phyloP scores from a whole-genome alignment of 305 asterid species.

The Galium porrigens region DNA sequence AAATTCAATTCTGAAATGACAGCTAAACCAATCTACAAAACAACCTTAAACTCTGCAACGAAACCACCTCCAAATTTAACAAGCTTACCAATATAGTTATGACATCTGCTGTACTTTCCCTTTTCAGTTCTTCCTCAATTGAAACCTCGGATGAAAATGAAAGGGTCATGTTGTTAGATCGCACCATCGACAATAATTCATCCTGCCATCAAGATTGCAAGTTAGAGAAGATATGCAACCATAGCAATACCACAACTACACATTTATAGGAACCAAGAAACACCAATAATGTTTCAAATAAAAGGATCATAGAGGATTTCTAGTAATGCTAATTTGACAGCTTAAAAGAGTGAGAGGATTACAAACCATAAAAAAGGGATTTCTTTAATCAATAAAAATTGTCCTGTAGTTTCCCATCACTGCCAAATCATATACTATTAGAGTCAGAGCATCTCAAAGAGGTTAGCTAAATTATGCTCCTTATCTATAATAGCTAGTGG shows the following conservation, averaged over 20 bases:
- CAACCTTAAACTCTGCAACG: not conserved
- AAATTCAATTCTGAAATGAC: not conserved
- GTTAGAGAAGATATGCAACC: not conserved
- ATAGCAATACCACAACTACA: not conserved
- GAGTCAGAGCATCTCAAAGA: not conserved
- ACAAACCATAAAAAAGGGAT: not conserved
- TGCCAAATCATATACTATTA: not conserved
- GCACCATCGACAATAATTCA: constrained; percentile 78
- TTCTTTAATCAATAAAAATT: not conserved
- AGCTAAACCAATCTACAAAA: not conserved
- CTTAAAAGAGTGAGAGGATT: not conserved
- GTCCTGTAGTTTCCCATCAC: not conserved
- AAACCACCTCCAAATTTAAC: not conserved
- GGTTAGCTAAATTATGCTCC: too few relatives aligned
- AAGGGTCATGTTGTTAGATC: constrained; percentile 59
- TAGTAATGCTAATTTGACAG: not conserved
- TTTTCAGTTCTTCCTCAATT: constrained; percentile 89
- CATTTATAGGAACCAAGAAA: not conserved
- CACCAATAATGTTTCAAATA: not conserved
- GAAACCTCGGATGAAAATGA: constrained; percentile 93
- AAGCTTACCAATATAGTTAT: constrained; percentile 72
- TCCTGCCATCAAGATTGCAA: constrained; percentile 33
- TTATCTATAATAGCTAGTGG: too few relatives aligned
- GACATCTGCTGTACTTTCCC: constrained; percentile 97
- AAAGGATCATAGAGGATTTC: not conserved